Evolutionary conservation across 1,284 basidiomycete species (phyloP).

Genomic region (Coniferiporia sulphurascens): DNA sequence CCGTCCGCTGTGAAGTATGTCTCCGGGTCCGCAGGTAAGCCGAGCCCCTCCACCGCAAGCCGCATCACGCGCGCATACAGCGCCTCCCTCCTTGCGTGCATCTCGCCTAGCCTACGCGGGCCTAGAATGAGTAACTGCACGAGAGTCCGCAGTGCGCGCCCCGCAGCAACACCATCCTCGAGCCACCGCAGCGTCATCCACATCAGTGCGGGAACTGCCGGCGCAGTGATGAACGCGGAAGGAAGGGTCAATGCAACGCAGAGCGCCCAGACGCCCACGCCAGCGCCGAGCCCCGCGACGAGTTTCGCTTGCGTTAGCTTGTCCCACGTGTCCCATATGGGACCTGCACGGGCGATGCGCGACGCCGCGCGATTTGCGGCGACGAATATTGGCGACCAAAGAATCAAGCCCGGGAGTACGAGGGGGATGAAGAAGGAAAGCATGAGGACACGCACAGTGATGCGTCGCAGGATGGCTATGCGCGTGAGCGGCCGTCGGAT

Average conservation of each 20-base stretch:
- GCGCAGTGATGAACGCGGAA: constrained; percentile 47
- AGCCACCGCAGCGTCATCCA: constrained; percentile 85
- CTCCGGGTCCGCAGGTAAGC: constrained; percentile 66
- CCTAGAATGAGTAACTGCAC: constrained; percentile 59
- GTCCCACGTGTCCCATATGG: constrained; percentile 77
- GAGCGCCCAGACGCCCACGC: constrained; percentile 57
- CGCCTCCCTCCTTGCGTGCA: constrained; percentile 48
- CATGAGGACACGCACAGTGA: constrained; percentile 61
- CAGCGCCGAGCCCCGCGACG: constrained; percentile 71
- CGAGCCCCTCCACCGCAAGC: constrained; percentile 55
- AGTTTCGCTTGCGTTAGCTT: constrained; percentile 89
- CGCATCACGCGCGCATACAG: constrained; percentile 60
- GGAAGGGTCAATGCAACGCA: constrained; percentile 56
- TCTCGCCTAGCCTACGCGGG: constrained; percentile 44
- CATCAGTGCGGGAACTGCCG: constrained; percentile 68
- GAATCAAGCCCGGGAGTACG: constrained; percentile 72
- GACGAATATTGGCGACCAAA: constrained; percentile 75
- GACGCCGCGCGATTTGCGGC: constrained; percentile 61
- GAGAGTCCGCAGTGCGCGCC: constrained; percentile 65
- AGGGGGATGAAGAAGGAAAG: constrained; percentile 56
- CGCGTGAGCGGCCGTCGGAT: constrained; percentile 60
- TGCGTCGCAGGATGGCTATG: constrained; percentile 52
- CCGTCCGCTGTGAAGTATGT: constrained; percentile 52
- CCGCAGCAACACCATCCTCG: constrained; percentile 74
- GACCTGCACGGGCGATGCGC: constrained; percentile 72